These are phyloP conservation scores for Aureobasidium mangrovei DNA, from an alignment of 2,329 filamentous ascomycete genomes.

Conservation along the genomic window DNA sequence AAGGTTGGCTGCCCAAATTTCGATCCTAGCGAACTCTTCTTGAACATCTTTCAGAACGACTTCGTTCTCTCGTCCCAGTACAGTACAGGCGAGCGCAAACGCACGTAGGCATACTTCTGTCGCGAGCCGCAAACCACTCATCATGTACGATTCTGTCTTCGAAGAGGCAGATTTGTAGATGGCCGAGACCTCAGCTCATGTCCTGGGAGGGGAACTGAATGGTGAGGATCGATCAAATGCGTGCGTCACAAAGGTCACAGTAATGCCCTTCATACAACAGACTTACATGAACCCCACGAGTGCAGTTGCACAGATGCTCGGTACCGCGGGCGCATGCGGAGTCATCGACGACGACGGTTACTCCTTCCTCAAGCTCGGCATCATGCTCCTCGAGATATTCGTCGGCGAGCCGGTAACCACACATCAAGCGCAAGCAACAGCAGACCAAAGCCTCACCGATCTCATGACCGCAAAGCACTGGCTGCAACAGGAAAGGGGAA, in stretches of 20 bases:
- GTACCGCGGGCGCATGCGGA: neutral
- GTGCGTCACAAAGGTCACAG: no score
- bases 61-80: neutral
- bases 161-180: no score
- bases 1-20: neutral
- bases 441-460: neutral
- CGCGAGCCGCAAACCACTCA: no score
- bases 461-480: neutral
- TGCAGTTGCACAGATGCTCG: no score
- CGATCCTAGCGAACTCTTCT: neutral
- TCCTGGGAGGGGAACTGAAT: no score
- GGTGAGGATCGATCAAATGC: no score
- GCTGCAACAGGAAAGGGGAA: neutral
- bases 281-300: neutral
- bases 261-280: neutral
- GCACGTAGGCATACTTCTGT: no score
- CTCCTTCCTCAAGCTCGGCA: neutral
- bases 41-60: neutral
- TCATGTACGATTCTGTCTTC: no score
- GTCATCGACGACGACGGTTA: neutral
- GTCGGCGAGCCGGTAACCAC: neutral
- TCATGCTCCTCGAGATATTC: constrained; percentile 2
- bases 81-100: no score
- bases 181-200: no score
- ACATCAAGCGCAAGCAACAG: no score